Percentiles rank a stretch among this genome's conserved stretches.
Conservation (phyloP, 2,329 filamentous ascomycete genomes). For the Alternaria infectoria region DNA sequence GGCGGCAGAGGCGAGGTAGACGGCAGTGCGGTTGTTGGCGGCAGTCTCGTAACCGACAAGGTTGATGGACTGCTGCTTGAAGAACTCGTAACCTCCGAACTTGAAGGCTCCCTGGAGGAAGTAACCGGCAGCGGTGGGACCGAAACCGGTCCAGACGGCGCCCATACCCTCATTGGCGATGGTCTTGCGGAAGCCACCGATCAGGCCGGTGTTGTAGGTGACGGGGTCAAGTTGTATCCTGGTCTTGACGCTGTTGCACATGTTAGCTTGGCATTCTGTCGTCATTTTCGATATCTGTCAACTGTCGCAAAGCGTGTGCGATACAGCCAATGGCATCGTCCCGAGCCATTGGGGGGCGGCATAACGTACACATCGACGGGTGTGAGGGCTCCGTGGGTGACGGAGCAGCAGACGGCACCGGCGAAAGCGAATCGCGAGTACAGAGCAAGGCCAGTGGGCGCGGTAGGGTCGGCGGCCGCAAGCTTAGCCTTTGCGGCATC, state of each 20-base stretch:
- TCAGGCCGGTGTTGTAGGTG: conserved; percentile 87
- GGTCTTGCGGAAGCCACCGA: conserved; percentile 87
- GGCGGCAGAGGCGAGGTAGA: conserved; percentile 75
- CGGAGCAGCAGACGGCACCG: conserved; percentile 95
- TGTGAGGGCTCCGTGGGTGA: conserved; percentile 96
- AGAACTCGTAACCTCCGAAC: conserved; percentile 94
- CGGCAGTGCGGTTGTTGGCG: conserved; percentile 77
- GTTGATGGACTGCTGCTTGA: conserved; percentile 92
- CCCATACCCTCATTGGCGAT: conserved; percentile 78
- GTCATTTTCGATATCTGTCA: conserved; percentile 15
- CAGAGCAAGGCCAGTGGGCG: conserved; percentile 71
- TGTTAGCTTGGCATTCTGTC: conserved; percentile 33
- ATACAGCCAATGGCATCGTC: conserved; percentile 36
- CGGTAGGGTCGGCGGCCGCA: conserved; percentile 56
- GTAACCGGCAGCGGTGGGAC: conserved; percentile 86
- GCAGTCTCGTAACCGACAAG: conserved; percentile 71
- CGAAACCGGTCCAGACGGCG: conserved; percentile 83
- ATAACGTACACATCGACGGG: conserved; percentile 97
- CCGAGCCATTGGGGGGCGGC: conserved; percentile 5
- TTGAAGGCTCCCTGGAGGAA: conserved; percentile 94
- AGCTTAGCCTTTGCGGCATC: conserved; percentile 59
- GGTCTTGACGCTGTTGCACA: conserved; percentile 78
- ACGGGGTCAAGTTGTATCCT: conserved; percentile 90
- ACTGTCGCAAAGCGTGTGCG: conserved; percentile 17
- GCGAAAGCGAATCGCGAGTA: conserved; percentile 98